phyloP scores from a whole-genome alignment of 768 basidiomycete species.

The Phaffia tasmanica region DNA sequence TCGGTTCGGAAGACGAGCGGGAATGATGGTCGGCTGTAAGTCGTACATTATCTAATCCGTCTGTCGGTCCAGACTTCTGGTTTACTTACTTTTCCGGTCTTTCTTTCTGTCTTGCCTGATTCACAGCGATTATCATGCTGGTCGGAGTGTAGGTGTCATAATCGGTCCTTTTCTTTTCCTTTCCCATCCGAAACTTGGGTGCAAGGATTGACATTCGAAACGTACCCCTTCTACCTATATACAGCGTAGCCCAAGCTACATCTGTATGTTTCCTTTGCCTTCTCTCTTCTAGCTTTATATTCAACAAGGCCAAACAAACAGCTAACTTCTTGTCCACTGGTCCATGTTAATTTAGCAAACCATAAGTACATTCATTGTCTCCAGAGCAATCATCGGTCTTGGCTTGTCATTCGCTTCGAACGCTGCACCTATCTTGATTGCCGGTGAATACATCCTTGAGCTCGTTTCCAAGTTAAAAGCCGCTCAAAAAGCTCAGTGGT shows the following conservation, averaged over 20 bases:
- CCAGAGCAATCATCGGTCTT: slow-evolving; percentile 29
- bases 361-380: background rate
- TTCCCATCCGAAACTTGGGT: too few species aligned
- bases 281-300: too few species aligned
- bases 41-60: slow-evolving; percentile 43
- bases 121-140: too few species aligned
- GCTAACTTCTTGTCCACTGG: too few species aligned
- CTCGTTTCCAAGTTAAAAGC: background rate
- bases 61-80: slow-evolving; percentile 63
- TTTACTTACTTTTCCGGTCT: slow-evolving; percentile 54
- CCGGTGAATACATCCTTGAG: background rate
- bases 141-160: too few species aligned
- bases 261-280: background rate
- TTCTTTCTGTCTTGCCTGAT: background rate
- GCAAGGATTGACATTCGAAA: too few species aligned
- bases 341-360: too few species aligned
- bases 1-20: slow-evolving; percentile 54
- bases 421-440: slow-evolving; percentile 62
- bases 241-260: too few species aligned
- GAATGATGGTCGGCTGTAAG: slow-evolving; percentile 55
- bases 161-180: too few species aligned
- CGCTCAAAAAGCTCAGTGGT: background rate
- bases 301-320: too few species aligned
- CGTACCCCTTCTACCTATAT: too few species aligned
- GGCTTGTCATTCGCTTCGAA: slow-evolving; percentile 53